Evolutionary conservation across 495 filamentous ascomycete genomes (phyloP), one percentile per base, ranked within the genome.

Genomic region (Penicillium canariense): DNA sequence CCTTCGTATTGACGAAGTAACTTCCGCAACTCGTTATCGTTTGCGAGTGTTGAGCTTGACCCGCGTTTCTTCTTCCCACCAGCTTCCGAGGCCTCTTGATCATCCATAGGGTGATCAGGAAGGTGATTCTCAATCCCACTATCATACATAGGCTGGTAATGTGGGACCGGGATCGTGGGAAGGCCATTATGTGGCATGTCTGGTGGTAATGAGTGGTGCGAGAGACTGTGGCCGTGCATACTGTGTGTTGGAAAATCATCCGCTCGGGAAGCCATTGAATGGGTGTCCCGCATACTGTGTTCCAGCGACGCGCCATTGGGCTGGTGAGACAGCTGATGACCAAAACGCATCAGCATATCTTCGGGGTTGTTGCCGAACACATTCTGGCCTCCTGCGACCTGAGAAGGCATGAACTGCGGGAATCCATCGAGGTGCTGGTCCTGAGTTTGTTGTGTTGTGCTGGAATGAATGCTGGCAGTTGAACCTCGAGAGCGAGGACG

Each of bases 11-110:
- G 77, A 1, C 81, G 74, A 47, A 96, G 86, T 26, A 98, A 74
- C 62, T 91, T 89, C 49, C 92, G 84, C 74, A 98, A 81, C 65
- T 98, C 94, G 40, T 89, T 81, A 60, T 98, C 94, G 68, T 96
- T 96, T 27, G 90, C 91, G 3, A 90, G 83, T 22, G 84, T 92
- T 0, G 87, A 84, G 32, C 79, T 83, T 4, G 87, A 84, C 1
- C 80, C 79, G 50, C 85, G 83, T 71, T 87, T 91, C 57, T 81
- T 83, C 55, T 80, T 77, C 18, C 73, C 73, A 10, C 82, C 81
- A 25, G 82, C 74, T 54, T 89, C 87, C 0, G 75, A 81, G 30
- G 85, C 77, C 17, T 87, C 82, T 38, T 82, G 83, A 7, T 87
- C 85, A 20, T 91, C 87, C 39, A 80, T 75, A 1, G 74, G 57